Conservation (phyloP, 2,329 filamentous ascomycete species). For the Fusarium neocosmosporiellum region DNA sequence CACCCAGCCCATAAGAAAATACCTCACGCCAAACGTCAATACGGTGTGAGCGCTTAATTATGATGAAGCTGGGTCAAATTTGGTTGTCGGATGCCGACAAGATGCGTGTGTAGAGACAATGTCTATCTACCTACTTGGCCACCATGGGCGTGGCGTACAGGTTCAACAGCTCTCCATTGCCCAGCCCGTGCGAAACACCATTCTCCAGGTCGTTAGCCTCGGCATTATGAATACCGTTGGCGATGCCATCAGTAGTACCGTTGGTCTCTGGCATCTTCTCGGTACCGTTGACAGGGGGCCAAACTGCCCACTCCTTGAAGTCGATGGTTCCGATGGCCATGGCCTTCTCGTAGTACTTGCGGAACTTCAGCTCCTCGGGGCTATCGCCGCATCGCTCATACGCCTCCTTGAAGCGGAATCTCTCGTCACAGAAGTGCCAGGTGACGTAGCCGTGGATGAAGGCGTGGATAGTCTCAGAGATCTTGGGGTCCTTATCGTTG, state of each 20-base stretch:
- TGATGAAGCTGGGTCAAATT: not conserved
- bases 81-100: not conserved
- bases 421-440: not conserved
- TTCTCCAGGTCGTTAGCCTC: not conserved
- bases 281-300: not conserved
- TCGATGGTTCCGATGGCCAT: not conserved
- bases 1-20: not conserved
- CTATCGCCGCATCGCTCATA: not conserved
- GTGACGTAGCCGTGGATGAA: not conserved
- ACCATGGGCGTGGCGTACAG: not conserved
- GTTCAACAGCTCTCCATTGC: not conserved
- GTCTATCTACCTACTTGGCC: not conserved
- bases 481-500: not conserved
- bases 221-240: not conserved
- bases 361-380: not conserved
- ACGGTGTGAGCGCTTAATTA: not conserved
- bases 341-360: not conserved
- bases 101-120: not conserved
- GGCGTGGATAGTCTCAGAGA: not conserved
- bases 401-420: not conserved
- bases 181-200: not conserved
- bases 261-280: not conserved
- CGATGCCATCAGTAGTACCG: not conserved
- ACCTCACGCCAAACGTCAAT: not conserved
- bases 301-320: not conserved